Evolutionary conservation across 164 flowering plant genomes (phyloP).

Genomic region (Protea cynaroides): DNA sequence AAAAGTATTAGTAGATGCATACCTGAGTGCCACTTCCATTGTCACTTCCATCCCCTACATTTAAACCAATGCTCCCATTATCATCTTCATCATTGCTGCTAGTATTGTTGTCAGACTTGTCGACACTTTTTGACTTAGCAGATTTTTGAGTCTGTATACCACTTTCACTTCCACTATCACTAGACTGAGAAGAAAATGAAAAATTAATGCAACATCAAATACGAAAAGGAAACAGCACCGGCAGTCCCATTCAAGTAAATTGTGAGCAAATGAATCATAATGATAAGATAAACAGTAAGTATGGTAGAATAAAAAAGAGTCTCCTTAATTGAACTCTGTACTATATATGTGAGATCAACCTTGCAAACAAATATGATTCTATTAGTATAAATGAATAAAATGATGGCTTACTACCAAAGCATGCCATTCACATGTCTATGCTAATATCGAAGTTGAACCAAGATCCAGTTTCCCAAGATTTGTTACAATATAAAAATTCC

Average conservation of each 20-base stretch:
- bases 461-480: neutral
- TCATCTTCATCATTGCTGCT: constrained; percentile 47
- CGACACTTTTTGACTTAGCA: constrained; percentile 29
- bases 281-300: neutral
- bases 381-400: constrained; percentile 1
- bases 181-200: constrained; percentile 35
- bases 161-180: constrained; percentile 80
- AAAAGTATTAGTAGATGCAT: neutral
- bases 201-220: constrained; percentile 4
- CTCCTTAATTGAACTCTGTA: neutral
- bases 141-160: constrained; percentile 36
- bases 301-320: neutral
- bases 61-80: constrained; percentile 36
- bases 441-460: constrained; percentile 2
- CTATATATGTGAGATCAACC: constrained; percentile 1
- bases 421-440: constrained; percentile 7
- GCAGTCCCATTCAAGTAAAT: neutral
- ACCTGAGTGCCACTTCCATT: constrained; percentile 70
- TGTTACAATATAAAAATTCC: constrained; percentile 1
- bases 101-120: constrained; percentile 36
- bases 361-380: constrained; percentile 1
- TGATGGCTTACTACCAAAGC: neutral
- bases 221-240: neutral
- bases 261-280: neutral
- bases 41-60: constrained; percentile 48